phyloP scores from a whole-genome alignment of 1,284 basidiomycete species.

The Apiotrichum domesticum region DNA sequence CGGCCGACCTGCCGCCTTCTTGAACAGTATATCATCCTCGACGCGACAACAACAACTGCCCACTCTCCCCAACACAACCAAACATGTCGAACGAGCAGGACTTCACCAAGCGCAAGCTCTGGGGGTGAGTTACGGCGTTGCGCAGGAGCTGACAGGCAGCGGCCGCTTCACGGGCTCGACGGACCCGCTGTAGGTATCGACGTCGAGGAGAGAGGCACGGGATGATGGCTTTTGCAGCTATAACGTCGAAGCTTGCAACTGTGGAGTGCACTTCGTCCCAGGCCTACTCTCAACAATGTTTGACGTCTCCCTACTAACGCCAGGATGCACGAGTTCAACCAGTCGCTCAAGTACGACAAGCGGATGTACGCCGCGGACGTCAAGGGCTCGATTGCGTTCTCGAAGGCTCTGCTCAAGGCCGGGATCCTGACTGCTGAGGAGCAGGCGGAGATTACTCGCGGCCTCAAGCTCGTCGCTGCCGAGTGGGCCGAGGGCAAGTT shows the following conservation, averaged over 20 bases:
- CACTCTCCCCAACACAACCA: background rate
- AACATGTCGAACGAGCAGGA: slow-evolving; percentile 29
- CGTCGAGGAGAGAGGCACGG: background rate
- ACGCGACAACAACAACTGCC: too few relatives aligned
- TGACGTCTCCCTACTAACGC: too few relatives aligned
- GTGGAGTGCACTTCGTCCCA: background rate
- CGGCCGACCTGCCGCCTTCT: too few relatives aligned
- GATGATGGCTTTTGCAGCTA: background rate
- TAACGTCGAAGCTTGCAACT: too few relatives aligned
- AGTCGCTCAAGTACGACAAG: slow-evolving; percentile 89
- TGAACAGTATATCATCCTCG: background rate
- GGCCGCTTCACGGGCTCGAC: slow-evolving; percentile 21
- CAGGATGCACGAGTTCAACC: slow-evolving; percentile 93
- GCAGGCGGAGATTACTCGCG: slow-evolving; percentile 64
- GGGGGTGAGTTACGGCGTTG: slow-evolving; percentile 33
- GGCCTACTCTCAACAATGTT: background rate
- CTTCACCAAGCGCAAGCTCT: slow-evolving; percentile 46
- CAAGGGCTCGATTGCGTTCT: slow-evolving; percentile 89
- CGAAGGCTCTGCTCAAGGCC: slow-evolving; percentile 72
- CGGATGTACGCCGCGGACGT: slow-evolving; percentile 91
- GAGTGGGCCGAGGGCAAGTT: slow-evolving; percentile 87
- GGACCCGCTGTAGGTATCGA: slow-evolving; percentile 65
- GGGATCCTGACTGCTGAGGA: slow-evolving; percentile 75
- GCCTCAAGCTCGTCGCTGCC: slow-evolving; percentile 67
- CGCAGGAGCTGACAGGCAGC: slow-evolving; percentile 8